These are phyloP conservation scores for Mortierella sp. DNA, from an alignment of 371 early-diverging fungal species.

Conservation along the genomic window DNA sequence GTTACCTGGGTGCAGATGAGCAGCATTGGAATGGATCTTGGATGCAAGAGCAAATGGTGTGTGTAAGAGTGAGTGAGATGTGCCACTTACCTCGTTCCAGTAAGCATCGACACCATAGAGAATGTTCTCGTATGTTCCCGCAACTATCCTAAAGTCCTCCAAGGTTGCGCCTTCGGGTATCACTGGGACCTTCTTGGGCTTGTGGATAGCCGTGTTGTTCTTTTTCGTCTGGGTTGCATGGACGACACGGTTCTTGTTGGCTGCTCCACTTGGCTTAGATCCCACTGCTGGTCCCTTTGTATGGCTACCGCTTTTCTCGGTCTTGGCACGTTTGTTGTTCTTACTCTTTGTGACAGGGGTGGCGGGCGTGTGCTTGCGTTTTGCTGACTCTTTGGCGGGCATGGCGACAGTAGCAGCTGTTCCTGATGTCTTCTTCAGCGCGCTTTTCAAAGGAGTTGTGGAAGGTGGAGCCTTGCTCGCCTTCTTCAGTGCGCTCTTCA, in stretches of 20 bases:
- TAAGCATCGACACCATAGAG: conserved; percentile 90
- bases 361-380: conserved; percentile 23
- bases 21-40: too few species aligned
- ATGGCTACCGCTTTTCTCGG: background rate
- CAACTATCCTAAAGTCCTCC: conserved; percentile 77
- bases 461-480: too few species aligned
- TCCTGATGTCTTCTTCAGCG: too few species aligned
- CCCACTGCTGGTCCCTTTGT: conserved; percentile 7
- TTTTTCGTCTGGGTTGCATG: conserved; percentile 9
- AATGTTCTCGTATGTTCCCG: conserved; percentile 96
- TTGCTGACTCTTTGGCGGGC: conserved; percentile 1
- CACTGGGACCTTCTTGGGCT: conserved; percentile 48
- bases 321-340: conserved; percentile 11
- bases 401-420: conserved; percentile 6
- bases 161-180: conserved; percentile 51
- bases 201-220: conserved; percentile 10
- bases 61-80: too few species aligned
- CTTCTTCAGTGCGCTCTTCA: conserved; percentile 52
- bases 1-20: too few species aligned
- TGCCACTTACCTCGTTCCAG: conserved; percentile 58
- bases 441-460: too few species aligned
- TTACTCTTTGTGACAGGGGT: conserved; percentile 7
- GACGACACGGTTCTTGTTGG: conserved; percentile 19
- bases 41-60: too few species aligned
- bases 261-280: conserved; percentile 5